phyloP scores from a whole-genome alignment of 352 stramenopile genomes.

The Blastocystis sp. region DNA sequence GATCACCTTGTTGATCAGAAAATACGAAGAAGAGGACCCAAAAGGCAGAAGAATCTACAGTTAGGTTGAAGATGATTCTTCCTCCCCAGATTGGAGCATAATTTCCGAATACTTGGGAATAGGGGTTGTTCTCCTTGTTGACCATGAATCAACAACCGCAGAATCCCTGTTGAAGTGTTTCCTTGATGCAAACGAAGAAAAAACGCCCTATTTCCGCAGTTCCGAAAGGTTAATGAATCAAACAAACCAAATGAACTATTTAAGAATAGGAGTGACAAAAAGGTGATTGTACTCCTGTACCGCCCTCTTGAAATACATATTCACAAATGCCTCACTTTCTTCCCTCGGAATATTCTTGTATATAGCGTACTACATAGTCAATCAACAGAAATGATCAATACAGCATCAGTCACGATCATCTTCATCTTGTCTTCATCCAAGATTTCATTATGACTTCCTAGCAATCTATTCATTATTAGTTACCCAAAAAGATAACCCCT shows the following conservation, averaged over 20 bases:
- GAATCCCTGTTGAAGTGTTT: not conserved
- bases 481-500: not conserved
- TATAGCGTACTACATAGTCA: not conserved
- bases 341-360: not conserved
- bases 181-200: not conserved
- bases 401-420: not conserved
- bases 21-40: not conserved
- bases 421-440: slow-evolving; percentile 19
- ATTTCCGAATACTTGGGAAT: slow-evolving; percentile 6
- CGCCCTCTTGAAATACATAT: not conserved
- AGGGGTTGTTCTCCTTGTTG: slow-evolving; percentile 52
- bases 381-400: not conserved
- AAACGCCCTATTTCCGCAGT: not conserved
- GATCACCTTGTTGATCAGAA: not conserved
- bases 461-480: not conserved
- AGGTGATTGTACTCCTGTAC: slow-evolving; percentile 16
- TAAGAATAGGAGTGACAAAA: slow-evolving; percentile 19
- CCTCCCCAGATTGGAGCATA: not conserved
- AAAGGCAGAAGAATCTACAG: not conserved
- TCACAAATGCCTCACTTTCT: slow-evolving; percentile 9
- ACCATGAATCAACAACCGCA: not conserved
- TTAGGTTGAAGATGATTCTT: slow-evolving; percentile 4
- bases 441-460: slow-evolving; percentile 15
- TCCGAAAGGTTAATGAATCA: not conserved
- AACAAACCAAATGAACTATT: not conserved